Evolutionary conservation across 495 filamentous ascomycete genomes (phyloP), one percentile per base, ranked within the genome.

Genomic region (Lepraria neglecta): DNA sequence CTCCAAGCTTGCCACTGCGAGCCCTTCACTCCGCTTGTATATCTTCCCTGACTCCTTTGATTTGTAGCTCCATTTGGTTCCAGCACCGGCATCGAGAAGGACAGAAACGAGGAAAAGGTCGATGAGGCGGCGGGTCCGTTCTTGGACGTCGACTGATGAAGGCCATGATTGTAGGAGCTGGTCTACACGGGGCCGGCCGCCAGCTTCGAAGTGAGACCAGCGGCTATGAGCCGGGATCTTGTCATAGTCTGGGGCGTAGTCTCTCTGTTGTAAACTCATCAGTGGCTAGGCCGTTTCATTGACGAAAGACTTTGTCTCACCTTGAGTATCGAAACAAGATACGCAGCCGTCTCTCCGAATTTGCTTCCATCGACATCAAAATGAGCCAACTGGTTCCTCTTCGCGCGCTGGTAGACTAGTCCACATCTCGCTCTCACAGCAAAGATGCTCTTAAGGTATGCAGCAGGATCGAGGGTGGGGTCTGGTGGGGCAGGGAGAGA

Each of bases 301-400:
- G n/a, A n/a, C 59, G 42, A 17, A 3, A 44, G 48, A 15, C 30
- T 51, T 53, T 64, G 54, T 35, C 73, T 57, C 71, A 91, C 94
- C 88, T 97, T 97, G 77, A 98, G 97, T 61, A 98, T 96, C 19
- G 90, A 89, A 31, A 95, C 87, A 10, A 98, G 87, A 71, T 96
- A 98, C n/a, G 80, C 84, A 4, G 91, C 91, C 1, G 92, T 92
- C 60, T 92, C 90, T 38, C 80, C 72, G 69, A 97, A 96, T 72
- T 95, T 95, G 74, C 73, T 73, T 80, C 92, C 83, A 69, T 98
- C 92, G 12, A 97, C 92, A 59, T 88, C 86, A 70, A 98, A 98
- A 74, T 97, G 94, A 61, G 81, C 82, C 58, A 98, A 80, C 61
- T 87, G 76, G 64, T 97, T 90, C 56, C 75, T 76, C 71, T 87